Conservation (phyloP, 352 stramenopile genomes). For the Phytophthora meadii region DNA sequence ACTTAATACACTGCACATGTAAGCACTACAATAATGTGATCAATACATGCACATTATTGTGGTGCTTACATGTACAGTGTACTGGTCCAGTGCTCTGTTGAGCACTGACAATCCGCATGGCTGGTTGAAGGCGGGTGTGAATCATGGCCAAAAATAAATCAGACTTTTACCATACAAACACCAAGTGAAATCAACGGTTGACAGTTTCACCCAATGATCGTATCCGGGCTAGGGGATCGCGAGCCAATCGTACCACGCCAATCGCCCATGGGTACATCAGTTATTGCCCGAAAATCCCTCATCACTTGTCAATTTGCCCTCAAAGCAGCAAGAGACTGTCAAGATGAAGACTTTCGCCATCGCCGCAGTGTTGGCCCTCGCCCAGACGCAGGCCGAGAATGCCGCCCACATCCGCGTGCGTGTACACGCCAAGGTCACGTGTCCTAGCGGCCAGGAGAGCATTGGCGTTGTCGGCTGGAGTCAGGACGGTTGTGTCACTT, state of each 20-base stretch:
- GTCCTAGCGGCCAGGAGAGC: slow-evolving; percentile 23
- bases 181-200: slow-evolving; percentile 21
- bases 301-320: slow-evolving; percentile 39
- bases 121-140: slow-evolving; percentile 6
- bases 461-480: slow-evolving; percentile 28
- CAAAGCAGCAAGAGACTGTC: slow-evolving; percentile 1
- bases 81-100: neutral
- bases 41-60: too few relatives aligned
- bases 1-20: neutral
- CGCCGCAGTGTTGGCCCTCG: slow-evolving; percentile 29
- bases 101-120: slow-evolving; percentile 2
- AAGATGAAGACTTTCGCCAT: slow-evolving; percentile 48
- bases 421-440: slow-evolving; percentile 37
- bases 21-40: too few relatives aligned
- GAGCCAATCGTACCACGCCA: slow-evolving; percentile 12
- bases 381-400: slow-evolving; percentile 25
- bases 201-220: slow-evolving; percentile 14
- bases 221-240: slow-evolving; percentile 6
- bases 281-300: neutral
- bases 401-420: slow-evolving; percentile 41
- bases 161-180: slow-evolving; percentile 16
- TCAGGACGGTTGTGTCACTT: slow-evolving; percentile 6
- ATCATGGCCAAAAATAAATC: slow-evolving; percentile 31
- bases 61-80: too few relatives aligned
- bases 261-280: slow-evolving; percentile 9